Evolutionary conservation across 345 rosid species (phyloP), one percentile per base, ranked within the genome.

Genomic region (Mallotus nudiflorus): DNA sequence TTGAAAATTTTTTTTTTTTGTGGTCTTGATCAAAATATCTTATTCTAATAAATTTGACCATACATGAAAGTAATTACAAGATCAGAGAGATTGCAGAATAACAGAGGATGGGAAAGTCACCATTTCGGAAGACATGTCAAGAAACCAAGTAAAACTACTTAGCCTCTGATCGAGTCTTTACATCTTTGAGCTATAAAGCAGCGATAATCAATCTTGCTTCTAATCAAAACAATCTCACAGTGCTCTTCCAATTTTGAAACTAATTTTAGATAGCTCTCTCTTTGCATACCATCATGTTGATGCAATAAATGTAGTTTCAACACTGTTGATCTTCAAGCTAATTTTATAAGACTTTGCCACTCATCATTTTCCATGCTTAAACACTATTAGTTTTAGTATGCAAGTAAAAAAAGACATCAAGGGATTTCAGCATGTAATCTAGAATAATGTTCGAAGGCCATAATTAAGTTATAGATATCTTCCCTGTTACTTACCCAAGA

Each of bases 281-380:
- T 82, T 82, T 91, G 97, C 98, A 93, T 91, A 54, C 97, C 98
- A 76, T 93, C 97, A 96, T 91, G 84, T 66, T 82, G 46, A 66
- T 72, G 57, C 61, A 80, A 50, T 44, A 69, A 35, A 44, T 28
- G 53, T 25, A 60, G 28, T 19, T 42, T 14, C 14, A 27, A 68
- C 18, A 16, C 46, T 50, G 15, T 39, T 4, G 22, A 39, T 40
- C 37, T 52, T n/a, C n/a, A n/a, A n/a, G n/a, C n/a, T n/a, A n/a
- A n/a, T n/a, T n/a, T n/a, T n/a, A n/a, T n/a, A n/a, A n/a, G n/a
- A n/a, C n/a, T n/a, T n/a, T n/a, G n/a, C n/a, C n/a, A n/a, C n/a
- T n/a, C n/a, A n/a, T n/a, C n/a, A n/a, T n/a, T n/a, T n/a, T n/a
- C n/a, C n/a, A n/a, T n/a, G n/a, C n/a, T n/a, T n/a, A n/a, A n/a